These are phyloP conservation scores for Microascus cirrosus DNA, from an alignment of 2,329 filamentous ascomycete genomes.

Conservation along the genomic window DNA sequence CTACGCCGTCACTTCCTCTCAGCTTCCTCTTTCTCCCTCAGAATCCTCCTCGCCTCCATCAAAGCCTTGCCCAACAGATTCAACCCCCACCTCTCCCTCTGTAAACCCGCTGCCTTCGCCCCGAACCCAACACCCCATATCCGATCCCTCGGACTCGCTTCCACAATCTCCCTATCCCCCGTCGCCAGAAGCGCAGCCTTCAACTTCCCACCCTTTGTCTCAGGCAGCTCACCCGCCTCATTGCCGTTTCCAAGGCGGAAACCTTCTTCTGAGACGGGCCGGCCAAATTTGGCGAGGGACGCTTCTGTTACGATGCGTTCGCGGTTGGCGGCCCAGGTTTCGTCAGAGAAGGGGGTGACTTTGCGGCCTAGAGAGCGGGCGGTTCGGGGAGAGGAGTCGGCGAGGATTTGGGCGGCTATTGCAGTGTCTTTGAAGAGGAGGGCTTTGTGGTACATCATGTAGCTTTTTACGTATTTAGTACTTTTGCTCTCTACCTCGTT, in stretches of 20 bases:
- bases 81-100: slow-evolving; percentile 44
- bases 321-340: slow-evolving; percentile 39
- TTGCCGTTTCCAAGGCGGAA: slow-evolving; percentile 12
- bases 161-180: slow-evolving; percentile 48
- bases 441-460: slow-evolving; percentile 46
- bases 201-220: slow-evolving; percentile 24
- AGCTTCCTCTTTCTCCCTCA: slow-evolving; percentile 31
- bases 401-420: slow-evolving; percentile 35
- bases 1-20: not conserved
- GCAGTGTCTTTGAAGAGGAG: slow-evolving; percentile 32
- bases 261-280: slow-evolving; percentile 19
- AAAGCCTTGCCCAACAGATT: slow-evolving; percentile 55
- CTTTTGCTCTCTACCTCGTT: not conserved
- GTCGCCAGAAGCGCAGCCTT: slow-evolving; percentile 41
- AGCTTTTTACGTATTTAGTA: slow-evolving; percentile 18
- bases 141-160: slow-evolving; percentile 47
- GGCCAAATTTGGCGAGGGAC: slow-evolving; percentile 48
- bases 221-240: slow-evolving; percentile 2
- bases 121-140: slow-evolving; percentile 58
- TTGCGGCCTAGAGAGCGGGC: slow-evolving; percentile 44
- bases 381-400: slow-evolving; percentile 28
- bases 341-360: slow-evolving; percentile 38
- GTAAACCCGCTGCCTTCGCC: slow-evolving; percentile 33
- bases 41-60: slow-evolving; percentile 42
- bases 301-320: slow-evolving; percentile 44